Percentiles rank a stretch among this genome's conserved stretches.
Conservation (phyloP, 192 early-diverging fungal genomes). For the Powellomyces hirtus region DNA sequence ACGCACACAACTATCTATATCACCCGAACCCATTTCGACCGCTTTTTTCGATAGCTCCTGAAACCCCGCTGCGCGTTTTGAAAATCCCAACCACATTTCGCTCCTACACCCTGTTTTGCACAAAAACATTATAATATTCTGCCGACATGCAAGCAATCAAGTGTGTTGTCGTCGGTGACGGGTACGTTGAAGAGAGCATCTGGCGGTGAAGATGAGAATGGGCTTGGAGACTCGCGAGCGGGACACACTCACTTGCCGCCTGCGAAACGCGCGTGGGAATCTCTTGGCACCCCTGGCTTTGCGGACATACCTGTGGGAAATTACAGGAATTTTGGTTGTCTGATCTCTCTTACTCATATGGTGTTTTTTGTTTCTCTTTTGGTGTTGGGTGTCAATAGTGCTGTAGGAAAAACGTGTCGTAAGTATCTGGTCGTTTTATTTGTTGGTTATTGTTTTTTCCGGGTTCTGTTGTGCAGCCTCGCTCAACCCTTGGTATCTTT, state of each 20-base stretch:
- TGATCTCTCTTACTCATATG: background rate
- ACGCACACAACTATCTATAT: no score
- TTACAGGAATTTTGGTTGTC: no score
- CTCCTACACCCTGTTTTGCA: background rate
- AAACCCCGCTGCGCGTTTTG: background rate
- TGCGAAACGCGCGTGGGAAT: no score
- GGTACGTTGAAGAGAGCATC: conserved; percentile 57
- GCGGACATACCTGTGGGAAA: no score
- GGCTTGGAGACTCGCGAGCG: background rate
- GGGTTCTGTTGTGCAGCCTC: background rate
- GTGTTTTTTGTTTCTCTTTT: background rate
- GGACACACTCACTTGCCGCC: no score
- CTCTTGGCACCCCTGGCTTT: no score
- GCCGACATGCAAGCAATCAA: conserved; percentile 80
- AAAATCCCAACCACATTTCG: background rate
- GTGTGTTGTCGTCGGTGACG: conserved; percentile 88
- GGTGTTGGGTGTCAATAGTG: conserved; percentile 45
- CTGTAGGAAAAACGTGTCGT: conserved; percentile 93
- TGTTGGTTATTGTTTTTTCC: background rate
- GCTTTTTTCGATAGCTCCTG: background rate
- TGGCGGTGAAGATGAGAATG: background rate
- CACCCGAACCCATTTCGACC: background rate
- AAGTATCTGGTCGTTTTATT: no score
- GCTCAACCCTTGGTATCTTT: background rate
- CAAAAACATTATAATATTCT: conserved; percentile 4